These are phyloP conservation scores for Petunia axillaris DNA, from an alignment of 257 asterid genomes.

Conservation along the genomic window DNA sequence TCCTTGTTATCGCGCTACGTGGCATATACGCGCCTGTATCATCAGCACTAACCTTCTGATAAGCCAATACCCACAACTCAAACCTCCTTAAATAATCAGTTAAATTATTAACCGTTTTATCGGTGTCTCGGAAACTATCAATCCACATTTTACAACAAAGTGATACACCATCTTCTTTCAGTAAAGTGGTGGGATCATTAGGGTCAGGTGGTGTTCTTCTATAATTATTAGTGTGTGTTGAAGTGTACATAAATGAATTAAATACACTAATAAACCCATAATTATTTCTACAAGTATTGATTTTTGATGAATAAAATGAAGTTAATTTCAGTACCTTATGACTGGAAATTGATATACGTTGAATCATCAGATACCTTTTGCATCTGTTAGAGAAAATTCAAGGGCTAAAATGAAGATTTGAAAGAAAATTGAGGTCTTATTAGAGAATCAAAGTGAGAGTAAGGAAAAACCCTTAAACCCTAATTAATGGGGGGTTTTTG, in stretches of 20 bases:
- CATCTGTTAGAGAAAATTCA: slow-evolving; percentile 15
- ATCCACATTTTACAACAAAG: slow-evolving; percentile 88
- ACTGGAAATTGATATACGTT: slow-evolving; percentile 46
- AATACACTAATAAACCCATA: slow-evolving; percentile 37
- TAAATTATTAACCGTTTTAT: slow-evolving; percentile 63
- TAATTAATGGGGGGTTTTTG: background rate
- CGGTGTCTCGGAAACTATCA: slow-evolving; percentile 72
- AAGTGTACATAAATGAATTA: slow-evolving; percentile 50
- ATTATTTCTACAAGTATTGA: slow-evolving; percentile 29
- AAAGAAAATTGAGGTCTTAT: background rate
- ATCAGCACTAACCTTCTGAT: slow-evolving; percentile 91
- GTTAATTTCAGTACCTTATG: slow-evolving; percentile 44
- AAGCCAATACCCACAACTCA: slow-evolving; percentile 95
- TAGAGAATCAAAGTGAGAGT: background rate
- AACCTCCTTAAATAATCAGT: slow-evolving; percentile 77
- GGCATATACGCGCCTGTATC: slow-evolving; percentile 86
- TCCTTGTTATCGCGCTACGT: slow-evolving; percentile 67
- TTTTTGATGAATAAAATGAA: slow-evolving; percentile 34
- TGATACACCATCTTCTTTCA: slow-evolving; percentile 91
- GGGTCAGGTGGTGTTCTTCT: slow-evolving; percentile 61
- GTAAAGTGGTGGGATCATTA: slow-evolving; percentile 82
- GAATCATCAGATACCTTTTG: slow-evolving; percentile 52
- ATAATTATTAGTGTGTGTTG: slow-evolving; percentile 47
- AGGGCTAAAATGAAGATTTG: background rate
- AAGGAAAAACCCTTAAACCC: slow-evolving; percentile 24